Percentiles rank a stretch among this genome's conserved stretches.
Conservation (phyloP, 2,329 filamentous ascomycete species). For the Aspergillus arachidicola region DNA sequence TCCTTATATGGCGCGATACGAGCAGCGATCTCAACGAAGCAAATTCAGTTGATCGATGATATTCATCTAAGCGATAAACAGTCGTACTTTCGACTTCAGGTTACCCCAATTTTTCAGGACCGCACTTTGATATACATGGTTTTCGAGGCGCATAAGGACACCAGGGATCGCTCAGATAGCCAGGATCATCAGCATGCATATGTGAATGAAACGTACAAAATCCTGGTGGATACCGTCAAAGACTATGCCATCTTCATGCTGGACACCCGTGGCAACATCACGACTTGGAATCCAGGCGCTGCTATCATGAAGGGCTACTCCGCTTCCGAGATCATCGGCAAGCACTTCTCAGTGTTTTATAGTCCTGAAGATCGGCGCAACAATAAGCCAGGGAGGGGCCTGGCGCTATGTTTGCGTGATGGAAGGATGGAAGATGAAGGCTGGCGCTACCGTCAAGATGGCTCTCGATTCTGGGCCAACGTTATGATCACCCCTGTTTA, state of each 20-base stretch:
- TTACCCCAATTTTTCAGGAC: conserved; percentile 48
- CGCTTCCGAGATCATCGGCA: conserved; percentile 57
- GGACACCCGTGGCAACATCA: conserved; percentile 57
- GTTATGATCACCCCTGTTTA: conserved; percentile 62
- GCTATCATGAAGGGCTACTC: conserved; percentile 59
- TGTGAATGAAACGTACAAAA: conserved; percentile 60
- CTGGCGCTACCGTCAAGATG: conserved; percentile 62
- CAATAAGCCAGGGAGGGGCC: conserved; percentile 55
- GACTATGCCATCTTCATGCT: conserved; percentile 67
- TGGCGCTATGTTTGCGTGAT: conserved; percentile 56
- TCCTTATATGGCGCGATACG: conserved; percentile 41
- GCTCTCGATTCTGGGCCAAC: conserved; percentile 63
- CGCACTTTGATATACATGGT: conserved; percentile 44
- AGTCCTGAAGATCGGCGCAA: conserved; percentile 52
- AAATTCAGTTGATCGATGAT: conserved; percentile 38
- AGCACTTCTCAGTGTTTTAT: conserved; percentile 63
- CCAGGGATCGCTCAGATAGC: conserved; percentile 28
- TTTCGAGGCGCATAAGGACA: conserved; percentile 46
- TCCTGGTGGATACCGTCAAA: conserved; percentile 63
- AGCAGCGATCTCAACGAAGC: conserved; percentile 39
- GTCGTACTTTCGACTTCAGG: conserved; percentile 34
- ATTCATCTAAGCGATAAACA: conserved; percentile 24
- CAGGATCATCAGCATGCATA: conserved; percentile 47
- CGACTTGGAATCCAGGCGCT: conserved; percentile 62
- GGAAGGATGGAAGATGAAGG: conserved; percentile 62